Conservation (phyloP, 1,139 yeast species). For the Debaryomyces subglobosus region DNA sequence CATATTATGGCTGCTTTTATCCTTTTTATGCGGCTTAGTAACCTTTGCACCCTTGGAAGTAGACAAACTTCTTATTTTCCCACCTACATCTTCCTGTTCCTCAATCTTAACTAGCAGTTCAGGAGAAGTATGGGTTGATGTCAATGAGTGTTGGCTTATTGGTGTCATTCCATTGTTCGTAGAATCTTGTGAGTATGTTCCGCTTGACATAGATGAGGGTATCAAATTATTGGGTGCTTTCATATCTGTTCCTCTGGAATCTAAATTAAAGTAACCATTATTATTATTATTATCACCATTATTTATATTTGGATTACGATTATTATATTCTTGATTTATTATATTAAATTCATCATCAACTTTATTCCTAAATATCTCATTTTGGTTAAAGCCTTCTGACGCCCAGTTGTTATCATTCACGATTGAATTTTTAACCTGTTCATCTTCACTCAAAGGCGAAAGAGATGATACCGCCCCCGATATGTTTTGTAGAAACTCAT, state of each 20-base stretch:
- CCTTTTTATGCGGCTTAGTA: conserved; percentile 47
- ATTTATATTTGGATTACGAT: conserved; percentile 1
- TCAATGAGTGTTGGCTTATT: conserved; percentile 27
- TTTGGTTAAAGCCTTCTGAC: neutral
- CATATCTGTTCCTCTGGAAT: neutral
- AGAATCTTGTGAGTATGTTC: conserved; percentile 23
- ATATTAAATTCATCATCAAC: neutral
- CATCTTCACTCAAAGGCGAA: conserved; percentile 17
- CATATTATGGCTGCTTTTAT: conserved; percentile 75
- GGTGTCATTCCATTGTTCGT: conserved; percentile 29
- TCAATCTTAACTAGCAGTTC: conserved; percentile 20
- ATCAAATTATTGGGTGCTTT: neutral
- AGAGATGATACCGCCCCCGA: conserved; percentile 29
- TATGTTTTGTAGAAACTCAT: conserved; percentile 36
- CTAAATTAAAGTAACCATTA: conserved; percentile 3
- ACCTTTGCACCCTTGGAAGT: conserved; percentile 19
- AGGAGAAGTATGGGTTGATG: conserved; percentile 39
- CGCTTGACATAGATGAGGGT: conserved; percentile 17
- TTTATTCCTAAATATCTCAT: neutral
- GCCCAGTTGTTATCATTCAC: conserved; percentile 1
- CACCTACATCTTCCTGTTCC: neutral
- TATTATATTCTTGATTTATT: neutral
- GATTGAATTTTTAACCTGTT: neutral
- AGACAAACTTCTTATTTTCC: neutral
- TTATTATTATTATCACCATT: neutral